These are phyloP conservation scores for Allodekkera sacchari DNA, from an alignment of 805 yeast species.

Conservation along the genomic window DNA sequence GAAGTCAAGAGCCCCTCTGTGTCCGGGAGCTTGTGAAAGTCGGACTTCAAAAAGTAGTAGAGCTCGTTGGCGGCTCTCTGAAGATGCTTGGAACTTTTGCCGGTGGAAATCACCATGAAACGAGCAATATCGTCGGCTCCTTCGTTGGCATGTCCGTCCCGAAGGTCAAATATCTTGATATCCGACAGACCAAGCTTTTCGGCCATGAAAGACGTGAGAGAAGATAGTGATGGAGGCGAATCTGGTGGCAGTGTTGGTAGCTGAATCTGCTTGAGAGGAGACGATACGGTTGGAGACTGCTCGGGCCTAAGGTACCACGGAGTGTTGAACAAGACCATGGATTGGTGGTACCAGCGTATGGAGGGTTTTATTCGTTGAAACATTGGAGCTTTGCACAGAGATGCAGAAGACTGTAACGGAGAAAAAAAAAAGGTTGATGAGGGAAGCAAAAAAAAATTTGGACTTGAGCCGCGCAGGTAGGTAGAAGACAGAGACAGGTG, in stretches of 20 bases:
- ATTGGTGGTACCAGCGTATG: background rate
- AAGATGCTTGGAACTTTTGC: constrained; percentile 69
- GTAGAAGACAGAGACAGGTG: no score
- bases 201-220: constrained; percentile 39
- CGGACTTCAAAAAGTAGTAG: constrained; percentile 48
- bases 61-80: constrained; percentile 60
- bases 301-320: constrained; percentile 29
- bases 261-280: constrained; percentile 18
- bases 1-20: constrained; percentile 68
- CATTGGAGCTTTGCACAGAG: no score
- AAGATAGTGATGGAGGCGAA: constrained; percentile 45
- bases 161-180: constrained; percentile 55
- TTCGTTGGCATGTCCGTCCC: constrained; percentile 22
- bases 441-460: no score
- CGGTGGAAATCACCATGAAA: constrained; percentile 61
- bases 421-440: no score
- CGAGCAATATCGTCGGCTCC: constrained; percentile 31
- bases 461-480: no score
- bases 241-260: constrained; percentile 53
- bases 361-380: background rate
- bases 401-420: no score
- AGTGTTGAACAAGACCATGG: constrained; percentile 2
- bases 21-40: constrained; percentile 34
- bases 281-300: constrained; percentile 18
- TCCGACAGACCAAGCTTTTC: constrained; percentile 60